Conservation (phyloP, 208 protist genomes). For the Trypanosoma boissoni region DNA sequence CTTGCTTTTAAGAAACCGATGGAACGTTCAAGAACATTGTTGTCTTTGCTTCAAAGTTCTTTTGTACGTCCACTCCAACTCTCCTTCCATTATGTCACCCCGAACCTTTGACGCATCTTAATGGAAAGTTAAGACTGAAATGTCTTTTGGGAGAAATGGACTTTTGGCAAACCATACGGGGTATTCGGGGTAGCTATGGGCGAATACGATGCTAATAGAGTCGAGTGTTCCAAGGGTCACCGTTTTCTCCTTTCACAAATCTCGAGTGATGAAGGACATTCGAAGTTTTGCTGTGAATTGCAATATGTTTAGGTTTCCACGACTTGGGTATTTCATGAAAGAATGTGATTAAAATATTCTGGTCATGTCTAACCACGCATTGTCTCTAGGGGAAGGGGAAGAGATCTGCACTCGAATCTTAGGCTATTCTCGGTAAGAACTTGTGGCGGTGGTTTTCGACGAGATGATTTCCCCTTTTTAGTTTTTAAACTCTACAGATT, state of each 20-base stretch:
- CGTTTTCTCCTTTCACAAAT: slow-evolving; percentile 98
- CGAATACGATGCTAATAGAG: slow-evolving; percentile 60
- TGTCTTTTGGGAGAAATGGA: slow-evolving; percentile 93
- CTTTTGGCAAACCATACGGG: slow-evolving; percentile 98
- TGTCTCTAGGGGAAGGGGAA: slow-evolving; percentile 97
- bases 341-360: slow-evolving; percentile 98
- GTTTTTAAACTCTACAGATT: slow-evolving; percentile 96
- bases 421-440: slow-evolving; percentile 98
- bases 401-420: slow-evolving; percentile 75
- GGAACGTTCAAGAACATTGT: too few species aligned
- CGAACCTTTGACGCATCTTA: slow-evolving; percentile 34
- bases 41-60: too few species aligned
- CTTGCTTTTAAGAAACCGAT: too few species aligned
- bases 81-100: too few species aligned
- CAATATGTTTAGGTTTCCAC: slow-evolving; percentile 90
- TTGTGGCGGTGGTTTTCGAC: slow-evolving; percentile 97
- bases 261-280: slow-evolving; percentile 89
- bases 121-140: slow-evolving; percentile 64
- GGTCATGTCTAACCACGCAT: slow-evolving; percentile 98
- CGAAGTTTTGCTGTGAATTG: slow-evolving; percentile 53
- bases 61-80: too few species aligned
- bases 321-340: slow-evolving; percentile 95
- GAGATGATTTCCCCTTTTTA: slow-evolving; percentile 97
- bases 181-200: slow-evolving; percentile 56
- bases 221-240: slow-evolving; percentile 53